Base-by-base conservation (phyloP, 331 rosid species). In the Telfairia occidentalis region DNA sequence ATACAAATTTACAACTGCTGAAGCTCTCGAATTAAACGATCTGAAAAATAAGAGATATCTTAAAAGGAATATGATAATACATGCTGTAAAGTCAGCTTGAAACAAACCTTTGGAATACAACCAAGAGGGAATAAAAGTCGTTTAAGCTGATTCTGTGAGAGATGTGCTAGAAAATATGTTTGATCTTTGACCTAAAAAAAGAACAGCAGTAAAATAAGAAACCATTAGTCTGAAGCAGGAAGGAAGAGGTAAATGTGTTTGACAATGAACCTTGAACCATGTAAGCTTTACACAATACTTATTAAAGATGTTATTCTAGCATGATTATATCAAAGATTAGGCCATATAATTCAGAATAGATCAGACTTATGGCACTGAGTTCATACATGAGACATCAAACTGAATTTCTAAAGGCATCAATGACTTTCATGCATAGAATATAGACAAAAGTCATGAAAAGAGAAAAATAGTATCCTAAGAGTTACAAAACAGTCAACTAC, bases 161-260 rank as follows among this genome's bases (percentile, higher is more conserved):
- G 95, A 85, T 93, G 92, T 2, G 97, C 89, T 76, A 94, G 89
- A 82, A 94, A 94, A 85, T 91, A 94, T 15, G 98, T 94, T 81
- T 93, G 98, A 86, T 93, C 98, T 80, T 93, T 91, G 65, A 93
- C 94, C 98, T 93, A 76, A 58, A 86, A 80, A 73, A 74, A 13
- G 10, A 16, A 48, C 3, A 78, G 8, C 18, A 24, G 74, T 75
- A 48, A 73, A 76, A 76, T 59, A 70, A 77, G 43, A 13, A 57
- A 74, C 50, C 26, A 71, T 23, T 55, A 74, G 38, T 21, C 34
- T 12, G 54, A 58, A 58, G 38, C 21, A 74, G 37, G 66, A 15
- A 73, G 23, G 7, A 67, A 60, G 13, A 2, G 34, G 23, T 42
- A 9, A 40, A 40, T 40, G 42, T 5, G 43, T 60, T 15, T 13